These are phyloP conservation scores for Sporisorium graminicola DNA, from an alignment of 1,284 basidiomycete species.

Conservation along the genomic window DNA sequence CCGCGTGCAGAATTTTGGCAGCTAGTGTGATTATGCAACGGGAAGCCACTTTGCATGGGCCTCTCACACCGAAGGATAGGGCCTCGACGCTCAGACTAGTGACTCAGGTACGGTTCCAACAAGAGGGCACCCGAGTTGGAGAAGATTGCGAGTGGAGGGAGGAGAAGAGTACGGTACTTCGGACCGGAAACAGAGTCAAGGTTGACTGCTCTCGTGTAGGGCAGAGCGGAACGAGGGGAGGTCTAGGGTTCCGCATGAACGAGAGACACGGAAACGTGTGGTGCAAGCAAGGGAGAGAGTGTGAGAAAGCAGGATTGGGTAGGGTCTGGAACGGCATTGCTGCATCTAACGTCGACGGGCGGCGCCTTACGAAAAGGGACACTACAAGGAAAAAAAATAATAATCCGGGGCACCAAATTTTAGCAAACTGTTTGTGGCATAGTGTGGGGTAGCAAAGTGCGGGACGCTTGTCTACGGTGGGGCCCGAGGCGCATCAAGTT, in stretches of 20 bases:
- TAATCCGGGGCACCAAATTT: background rate
- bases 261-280: background rate
- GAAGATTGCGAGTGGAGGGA: background rate
- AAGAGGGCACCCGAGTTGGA: no score
- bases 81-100: background rate
- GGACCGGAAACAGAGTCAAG: background rate
- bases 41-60: background rate
- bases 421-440: no score
- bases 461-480: background rate
- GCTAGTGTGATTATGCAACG: background rate
- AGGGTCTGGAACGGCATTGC: conserved; percentile 1
- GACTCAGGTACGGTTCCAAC: conserved; percentile 1
- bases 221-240: background rate
- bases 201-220: conserved; percentile 1
- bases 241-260: background rate
- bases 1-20: background rate
- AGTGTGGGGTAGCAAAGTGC: background rate
- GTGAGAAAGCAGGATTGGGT: no score
- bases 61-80: background rate
- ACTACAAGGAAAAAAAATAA: no score
- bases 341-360: background rate
- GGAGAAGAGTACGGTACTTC: conserved; percentile 1
- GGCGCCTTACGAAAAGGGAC: conserved; percentile 1
- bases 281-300: background rate
- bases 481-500: background rate